These are phyloP conservation scores for Aspergillus wentii DNA, from an alignment of 495 filamentous ascomycete species.

Conservation along the genomic window DNA sequence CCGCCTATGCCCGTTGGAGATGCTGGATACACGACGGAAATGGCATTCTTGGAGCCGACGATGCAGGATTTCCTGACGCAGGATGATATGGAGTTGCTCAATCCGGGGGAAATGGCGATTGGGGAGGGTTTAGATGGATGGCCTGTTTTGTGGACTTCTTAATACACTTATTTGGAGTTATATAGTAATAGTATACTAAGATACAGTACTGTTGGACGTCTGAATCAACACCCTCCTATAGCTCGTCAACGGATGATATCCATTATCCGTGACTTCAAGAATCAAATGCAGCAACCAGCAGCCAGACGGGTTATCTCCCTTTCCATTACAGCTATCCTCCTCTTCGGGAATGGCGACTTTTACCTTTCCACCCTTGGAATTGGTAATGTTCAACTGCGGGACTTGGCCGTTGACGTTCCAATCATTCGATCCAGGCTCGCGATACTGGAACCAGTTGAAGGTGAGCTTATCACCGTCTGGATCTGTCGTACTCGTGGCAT, in stretches of 20 bases:
- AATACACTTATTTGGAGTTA: neutral
- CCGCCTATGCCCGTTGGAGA: slow-evolving; percentile 6
- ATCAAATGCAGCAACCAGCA: slow-evolving; percentile 35
- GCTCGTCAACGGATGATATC: slow-evolving; percentile 26
- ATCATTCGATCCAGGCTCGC: slow-evolving; percentile 36
- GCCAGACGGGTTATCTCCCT: slow-evolving; percentile 20
- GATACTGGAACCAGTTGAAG: slow-evolving; percentile 46
- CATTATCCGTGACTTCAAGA: slow-evolving; percentile 35
- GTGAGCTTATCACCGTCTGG: slow-evolving; percentile 33
- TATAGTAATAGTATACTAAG: no score
- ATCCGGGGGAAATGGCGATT: slow-evolving; percentile 3
- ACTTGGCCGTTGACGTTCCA: slow-evolving; percentile 35
- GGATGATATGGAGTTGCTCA: slow-evolving; percentile 6
- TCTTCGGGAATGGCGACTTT: slow-evolving; percentile 28
- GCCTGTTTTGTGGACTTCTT: slow-evolving; percentile 10
- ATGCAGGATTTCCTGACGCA: slow-evolving; percentile 26
- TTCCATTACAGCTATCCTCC: slow-evolving; percentile 23
- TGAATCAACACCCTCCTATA: slow-evolving; percentile 40
- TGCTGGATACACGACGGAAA: slow-evolving; percentile 13
- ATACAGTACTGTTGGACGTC: slow-evolving; percentile 25
- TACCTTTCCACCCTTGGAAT: slow-evolving; percentile 16
- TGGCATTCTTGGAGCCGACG: slow-evolving; percentile 22
- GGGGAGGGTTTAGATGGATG: slow-evolving; percentile 4
- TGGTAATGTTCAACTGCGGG: slow-evolving; percentile 22
- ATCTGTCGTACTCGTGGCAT: slow-evolving; percentile 38